Conservation (phyloP, 2,329 filamentous ascomycete species). For the Kalmusia sp. region DNA sequence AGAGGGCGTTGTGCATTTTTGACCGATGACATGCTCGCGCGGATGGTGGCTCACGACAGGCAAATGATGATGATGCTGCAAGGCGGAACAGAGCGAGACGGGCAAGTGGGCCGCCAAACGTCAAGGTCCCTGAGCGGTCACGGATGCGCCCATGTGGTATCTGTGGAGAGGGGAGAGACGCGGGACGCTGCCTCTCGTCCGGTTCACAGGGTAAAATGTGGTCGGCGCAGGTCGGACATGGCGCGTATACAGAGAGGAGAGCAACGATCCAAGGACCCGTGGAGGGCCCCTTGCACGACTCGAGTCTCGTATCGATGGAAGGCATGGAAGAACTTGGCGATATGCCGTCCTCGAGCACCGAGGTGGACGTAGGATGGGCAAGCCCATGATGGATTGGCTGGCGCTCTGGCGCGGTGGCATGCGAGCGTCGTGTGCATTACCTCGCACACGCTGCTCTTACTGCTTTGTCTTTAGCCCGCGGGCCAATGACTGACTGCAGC, state of each 20-base stretch:
- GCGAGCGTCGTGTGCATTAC: slow-evolving; percentile 4
- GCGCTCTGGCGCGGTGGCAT: slow-evolving; percentile 4
- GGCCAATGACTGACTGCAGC: slow-evolving; percentile 6
- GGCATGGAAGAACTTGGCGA: slow-evolving; percentile 10
- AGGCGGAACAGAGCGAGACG: background rate
- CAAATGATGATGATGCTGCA: slow-evolving; percentile 11
- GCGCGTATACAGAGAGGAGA: background rate
- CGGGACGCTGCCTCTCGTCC: slow-evolving; percentile 7
- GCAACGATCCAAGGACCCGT: too few relatives aligned
- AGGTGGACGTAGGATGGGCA: slow-evolving; percentile 1
- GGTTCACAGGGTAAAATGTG: slow-evolving; percentile 16
- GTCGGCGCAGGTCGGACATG: background rate
- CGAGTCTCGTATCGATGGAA: slow-evolving; percentile 9
- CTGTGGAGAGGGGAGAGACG: slow-evolving; percentile 4
- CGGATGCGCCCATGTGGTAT: slow-evolving; percentile 12
- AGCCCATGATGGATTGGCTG: background rate
- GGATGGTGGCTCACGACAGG: background rate
- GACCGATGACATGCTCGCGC: background rate
- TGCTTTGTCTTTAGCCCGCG: background rate
- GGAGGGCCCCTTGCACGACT: too few relatives aligned
- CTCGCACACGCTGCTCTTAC: slow-evolving; percentile 10
- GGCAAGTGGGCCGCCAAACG: background rate
- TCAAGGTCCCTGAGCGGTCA: background rate
- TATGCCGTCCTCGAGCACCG: slow-evolving; percentile 11
- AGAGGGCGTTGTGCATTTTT: background rate